Base-by-base conservation (phyloP, 257 asterid genomes). In the Euphrasia confusa region DNA sequence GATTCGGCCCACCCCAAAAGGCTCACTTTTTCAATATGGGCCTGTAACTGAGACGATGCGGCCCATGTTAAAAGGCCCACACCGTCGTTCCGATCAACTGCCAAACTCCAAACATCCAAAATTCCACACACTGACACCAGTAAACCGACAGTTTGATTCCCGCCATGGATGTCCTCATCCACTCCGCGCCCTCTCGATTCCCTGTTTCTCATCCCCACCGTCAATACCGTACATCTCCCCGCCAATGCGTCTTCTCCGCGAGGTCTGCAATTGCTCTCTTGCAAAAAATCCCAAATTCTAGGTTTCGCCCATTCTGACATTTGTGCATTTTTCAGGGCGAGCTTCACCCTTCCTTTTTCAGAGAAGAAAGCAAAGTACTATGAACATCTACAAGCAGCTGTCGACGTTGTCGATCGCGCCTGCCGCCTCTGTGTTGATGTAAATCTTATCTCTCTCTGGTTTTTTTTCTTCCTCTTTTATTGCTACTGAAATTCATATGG, bases 341-440 rank as follows among this genome's bases (percentile, higher is more conserved):
- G 65, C 54, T 60, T 48, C 61, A 71, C 60, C 60, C 81, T 89
- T 55, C 99, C 97, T 26, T 72, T 92, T 67, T 12, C 73, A 1
- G 86, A 83, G 76, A 54, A 74, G 74, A 81, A 86, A 11, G 85
- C 87, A 1, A 76, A 74, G 81, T 83, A 83, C 76, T 72, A 81
- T 54, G 82, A 80, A 37, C 95, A 92, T 71, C 84, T 92, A 54
- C 78, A 76, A 65, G 90, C 94, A 17, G 97, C 98, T 27, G 79
- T 81, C 57, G 77, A 77, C 74, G 97, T 89, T 27, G 95, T 89
- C 63, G 85, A 86, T 60, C 87, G 96, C 78, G 94, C 96, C 68
- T 89, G 97, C 73, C 80, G 69, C 77, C 94, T 92, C 64, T 92
- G 99, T 63, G 86, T 86, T 66, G 89, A 89, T 49, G 99, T 89